phyloP scores from a whole-genome alignment of 2,329 filamentous ascomycete species.

The Podosphaera aphanis region DNA sequence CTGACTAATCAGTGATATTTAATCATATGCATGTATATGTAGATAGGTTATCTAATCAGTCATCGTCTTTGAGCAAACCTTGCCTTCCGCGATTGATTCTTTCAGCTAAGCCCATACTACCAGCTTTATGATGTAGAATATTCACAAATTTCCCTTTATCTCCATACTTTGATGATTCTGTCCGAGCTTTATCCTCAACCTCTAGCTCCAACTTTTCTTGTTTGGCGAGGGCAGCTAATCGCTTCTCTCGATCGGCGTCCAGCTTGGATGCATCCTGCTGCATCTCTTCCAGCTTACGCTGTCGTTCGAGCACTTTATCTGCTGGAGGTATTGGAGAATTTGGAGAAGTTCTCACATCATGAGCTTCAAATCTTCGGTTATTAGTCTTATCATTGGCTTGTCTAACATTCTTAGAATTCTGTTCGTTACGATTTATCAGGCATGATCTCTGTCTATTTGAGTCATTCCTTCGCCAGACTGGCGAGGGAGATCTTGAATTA shows the following conservation, averaged over 20 bases:
- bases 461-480: conserved; percentile 15
- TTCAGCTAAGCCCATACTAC: conserved; percentile 26
- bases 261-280: conserved; percentile 45
- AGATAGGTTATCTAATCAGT: conserved; percentile 3
- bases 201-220: conserved; percentile 40
- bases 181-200: conserved; percentile 40
- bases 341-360: conserved; percentile 12
- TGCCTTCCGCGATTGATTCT: conserved; percentile 26
- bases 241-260: conserved; percentile 43
- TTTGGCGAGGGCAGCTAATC: conserved; percentile 42
- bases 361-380: conserved; percentile 9
- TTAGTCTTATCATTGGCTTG: conserved; percentile 11
- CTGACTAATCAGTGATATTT: too few relatives aligned
- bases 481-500: conserved; percentile 18
- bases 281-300: conserved; percentile 48
- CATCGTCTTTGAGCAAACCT: conserved; percentile 23
- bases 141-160: conserved; percentile 42
- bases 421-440: conserved; percentile 10
- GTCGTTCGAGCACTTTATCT: conserved; percentile 30
- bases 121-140: conserved; percentile 34
- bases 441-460: conserved; percentile 14
- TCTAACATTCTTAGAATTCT: conserved; percentile 7
- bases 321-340: conserved; percentile 7
- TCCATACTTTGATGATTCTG: conserved; percentile 33
- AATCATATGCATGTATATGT: not conserved